Percentiles rank a stretch among this genome's conserved stretches.
Conservation (phyloP, 495 filamentous ascomycete species). For the Podospora comata region DNA sequence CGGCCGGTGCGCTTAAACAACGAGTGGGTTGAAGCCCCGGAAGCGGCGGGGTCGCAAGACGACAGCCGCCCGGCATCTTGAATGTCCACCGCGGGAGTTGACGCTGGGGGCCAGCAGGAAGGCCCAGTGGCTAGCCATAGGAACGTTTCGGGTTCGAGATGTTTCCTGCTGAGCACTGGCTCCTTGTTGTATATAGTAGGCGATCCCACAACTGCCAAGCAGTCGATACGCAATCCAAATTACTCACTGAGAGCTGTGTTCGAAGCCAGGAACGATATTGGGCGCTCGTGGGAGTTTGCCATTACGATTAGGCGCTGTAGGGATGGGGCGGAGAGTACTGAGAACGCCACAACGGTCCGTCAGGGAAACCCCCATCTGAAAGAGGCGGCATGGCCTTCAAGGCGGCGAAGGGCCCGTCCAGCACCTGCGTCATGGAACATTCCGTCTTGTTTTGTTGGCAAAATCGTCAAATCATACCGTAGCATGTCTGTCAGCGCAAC, state of each 20-base stretch:
- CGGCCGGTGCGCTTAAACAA: conserved; percentile 16
- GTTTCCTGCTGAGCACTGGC: background rate
- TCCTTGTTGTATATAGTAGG: background rate
- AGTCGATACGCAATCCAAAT: background rate
- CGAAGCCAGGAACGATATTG: background rate
- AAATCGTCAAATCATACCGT: background rate
- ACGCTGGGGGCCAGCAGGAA: conserved; percentile 6
- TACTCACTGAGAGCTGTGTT: background rate
- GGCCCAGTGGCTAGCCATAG: background rate
- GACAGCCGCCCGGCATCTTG: conserved; percentile 16
- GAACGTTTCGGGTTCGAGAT: conserved; percentile 5
- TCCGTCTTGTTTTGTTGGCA: conserved; percentile 1
- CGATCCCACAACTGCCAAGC: background rate
- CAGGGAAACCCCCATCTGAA: conserved; percentile 3
- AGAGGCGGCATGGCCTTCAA: background rate
- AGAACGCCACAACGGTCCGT: background rate
- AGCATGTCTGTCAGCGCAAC: no score
- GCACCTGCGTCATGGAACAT: background rate
- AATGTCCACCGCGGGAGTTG: conserved; percentile 1
- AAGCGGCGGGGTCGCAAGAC: conserved; percentile 8
- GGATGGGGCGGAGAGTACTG: conserved; percentile 1
- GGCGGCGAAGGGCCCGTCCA: conserved; percentile 3
- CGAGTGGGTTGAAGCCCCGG: conserved; percentile 6
- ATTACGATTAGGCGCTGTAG: conserved; percentile 4
- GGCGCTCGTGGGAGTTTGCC: background rate